These are phyloP conservation scores for Wickerhamomyces silvicola DNA, from an alignment of 805 yeast species.

Conservation along the genomic window DNA sequence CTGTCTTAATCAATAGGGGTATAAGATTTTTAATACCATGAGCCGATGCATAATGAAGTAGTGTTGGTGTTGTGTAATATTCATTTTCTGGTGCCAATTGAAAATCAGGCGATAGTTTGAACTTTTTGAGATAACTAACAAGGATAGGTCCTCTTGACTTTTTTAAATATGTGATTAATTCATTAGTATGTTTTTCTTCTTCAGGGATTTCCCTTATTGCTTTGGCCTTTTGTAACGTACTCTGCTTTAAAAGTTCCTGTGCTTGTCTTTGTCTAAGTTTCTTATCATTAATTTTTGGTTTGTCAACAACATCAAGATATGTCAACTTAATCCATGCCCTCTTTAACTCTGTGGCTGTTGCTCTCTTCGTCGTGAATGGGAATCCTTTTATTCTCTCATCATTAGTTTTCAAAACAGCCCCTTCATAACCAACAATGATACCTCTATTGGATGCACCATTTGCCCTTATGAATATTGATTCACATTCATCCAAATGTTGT, in stretches of 20 bases:
- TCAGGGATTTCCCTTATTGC: constrained; percentile 21
- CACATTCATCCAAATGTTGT: constrained; percentile 49
- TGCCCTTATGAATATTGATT: constrained; percentile 72
- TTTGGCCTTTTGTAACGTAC: constrained; percentile 19
- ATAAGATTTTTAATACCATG: constrained; percentile 65
- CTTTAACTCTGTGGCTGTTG: constrained; percentile 74
- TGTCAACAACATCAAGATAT: constrained; percentile 44
- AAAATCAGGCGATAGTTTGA: constrained; percentile 49
- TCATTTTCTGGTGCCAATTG: constrained; percentile 47
- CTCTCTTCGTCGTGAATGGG: constrained; percentile 88
- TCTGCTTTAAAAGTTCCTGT: constrained; percentile 25
- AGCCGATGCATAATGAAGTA: constrained; percentile 72
- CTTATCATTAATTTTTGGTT: constrained; percentile 40
- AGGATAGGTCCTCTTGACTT: constrained; percentile 75
- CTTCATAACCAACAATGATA: constrained; percentile 60
- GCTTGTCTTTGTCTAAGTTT: constrained; percentile 21
- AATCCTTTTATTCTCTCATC: constrained; percentile 64
- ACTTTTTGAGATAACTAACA: constrained; percentile 51
- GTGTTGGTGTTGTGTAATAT: constrained; percentile 57
- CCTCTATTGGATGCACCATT: constrained; percentile 64
- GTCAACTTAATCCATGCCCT: constrained; percentile 79
- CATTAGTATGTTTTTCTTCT: constrained; percentile 48
- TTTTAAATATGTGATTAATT: constrained; percentile 53
- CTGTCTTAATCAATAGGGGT: constrained; percentile 45
- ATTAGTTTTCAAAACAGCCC: constrained; percentile 39